phyloP scores from a whole-genome alignment of 2,329 filamentous ascomycete genomes.

The Leptographium wingfieldii region DNA sequence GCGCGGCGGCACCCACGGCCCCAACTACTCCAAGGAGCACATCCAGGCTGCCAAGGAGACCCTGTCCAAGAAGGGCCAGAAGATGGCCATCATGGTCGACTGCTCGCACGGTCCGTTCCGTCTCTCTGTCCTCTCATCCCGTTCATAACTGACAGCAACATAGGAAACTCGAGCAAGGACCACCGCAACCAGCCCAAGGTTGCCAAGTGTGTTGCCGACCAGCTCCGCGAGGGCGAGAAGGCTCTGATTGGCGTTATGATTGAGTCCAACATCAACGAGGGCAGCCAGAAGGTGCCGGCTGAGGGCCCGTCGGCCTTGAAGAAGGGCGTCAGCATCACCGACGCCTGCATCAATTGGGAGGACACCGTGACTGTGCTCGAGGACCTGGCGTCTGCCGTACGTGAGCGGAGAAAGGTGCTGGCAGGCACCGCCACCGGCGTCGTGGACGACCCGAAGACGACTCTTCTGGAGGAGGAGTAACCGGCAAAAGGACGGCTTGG shows the following conservation, averaged over 20 bases:
- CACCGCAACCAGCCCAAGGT: slow-evolving; percentile 96
- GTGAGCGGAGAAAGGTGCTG: slow-evolving; percentile 52
- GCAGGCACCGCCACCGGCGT: slow-evolving; percentile 21
- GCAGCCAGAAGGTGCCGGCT: slow-evolving; percentile 73
- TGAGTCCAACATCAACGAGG: slow-evolving; percentile 92
- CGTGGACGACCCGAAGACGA: slow-evolving; percentile 25
- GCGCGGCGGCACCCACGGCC: slow-evolving; percentile 78
- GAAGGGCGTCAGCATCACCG: slow-evolving; percentile 88
- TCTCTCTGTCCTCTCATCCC: neutral
- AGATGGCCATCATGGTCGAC: slow-evolving; percentile 91
- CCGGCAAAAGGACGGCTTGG: neutral
- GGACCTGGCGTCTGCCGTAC: slow-evolving; percentile 72
- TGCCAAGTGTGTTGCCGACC: slow-evolving; percentile 66
- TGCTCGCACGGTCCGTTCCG: slow-evolving; percentile 72
- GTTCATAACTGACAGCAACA: neutral
- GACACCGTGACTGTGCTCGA: slow-evolving; percentile 70
- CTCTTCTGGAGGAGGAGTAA: slow-evolving; percentile 39
- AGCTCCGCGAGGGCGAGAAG: slow-evolving; percentile 76
- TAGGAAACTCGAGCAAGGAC: slow-evolving; percentile 93
- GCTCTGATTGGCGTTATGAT: slow-evolving; percentile 97
- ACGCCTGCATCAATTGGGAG: slow-evolving; percentile 94
- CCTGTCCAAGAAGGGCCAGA: slow-evolving; percentile 69
- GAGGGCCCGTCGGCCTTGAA: slow-evolving; percentile 69
- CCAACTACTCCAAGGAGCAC: slow-evolving; percentile 83
- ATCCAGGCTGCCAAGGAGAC: slow-evolving; percentile 67